Base-by-base conservation (phyloP, 1,284 basidiomycete genomes). In the Amylostereum chailletii region DNA sequence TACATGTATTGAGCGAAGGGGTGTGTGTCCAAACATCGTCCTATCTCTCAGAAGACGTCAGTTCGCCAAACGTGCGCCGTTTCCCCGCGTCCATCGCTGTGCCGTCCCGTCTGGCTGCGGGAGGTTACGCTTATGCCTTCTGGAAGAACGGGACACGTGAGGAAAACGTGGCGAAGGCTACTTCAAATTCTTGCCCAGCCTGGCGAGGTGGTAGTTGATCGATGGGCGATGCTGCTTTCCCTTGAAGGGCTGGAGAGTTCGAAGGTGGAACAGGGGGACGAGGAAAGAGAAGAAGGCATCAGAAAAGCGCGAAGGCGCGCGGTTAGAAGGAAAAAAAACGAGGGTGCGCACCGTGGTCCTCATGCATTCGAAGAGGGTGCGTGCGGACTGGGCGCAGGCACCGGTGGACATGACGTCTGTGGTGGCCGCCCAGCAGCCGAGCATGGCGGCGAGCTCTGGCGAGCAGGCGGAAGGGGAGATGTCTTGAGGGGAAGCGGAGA, bases 401-500 rank as follows among this genome's bases (percentile, higher is more conserved):
- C 72, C 71, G 7, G 72, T 70, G 27, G 81, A 83, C 57, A 77
- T 75, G 33, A 88, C 55, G 65, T 96, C 92, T 33, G 74, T 72
- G 2, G 81, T 77, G 11, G 86, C 83, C n/a, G 93, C 90, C 90
- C 91, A 95, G 69, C 94, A 97, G 43, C 84, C 82, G 37, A 97
- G 79, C 83, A 97, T 89, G 47, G 81, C 70, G 8, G 84, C 75
- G 51, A 96, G 76, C 65, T 94, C 86, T 30, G 79, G 69, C 10
- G 81, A 81, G 63, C 91, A 93, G 53, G 87, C 75, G 45, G 77
- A 79, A 42, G 74, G 69, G 43, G 74, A 67, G 27, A 62, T 63
- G 57, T 71, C 81, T 84, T 59, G 32, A 5, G 5, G 30, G 3
- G 34, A 40, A 45, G 2, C 11, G 3, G 7, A 19, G 27, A 36